phyloP scores from a whole-genome alignment of 176 grass and related monocot species.

The Hyparrhenia diplandra region DNA sequence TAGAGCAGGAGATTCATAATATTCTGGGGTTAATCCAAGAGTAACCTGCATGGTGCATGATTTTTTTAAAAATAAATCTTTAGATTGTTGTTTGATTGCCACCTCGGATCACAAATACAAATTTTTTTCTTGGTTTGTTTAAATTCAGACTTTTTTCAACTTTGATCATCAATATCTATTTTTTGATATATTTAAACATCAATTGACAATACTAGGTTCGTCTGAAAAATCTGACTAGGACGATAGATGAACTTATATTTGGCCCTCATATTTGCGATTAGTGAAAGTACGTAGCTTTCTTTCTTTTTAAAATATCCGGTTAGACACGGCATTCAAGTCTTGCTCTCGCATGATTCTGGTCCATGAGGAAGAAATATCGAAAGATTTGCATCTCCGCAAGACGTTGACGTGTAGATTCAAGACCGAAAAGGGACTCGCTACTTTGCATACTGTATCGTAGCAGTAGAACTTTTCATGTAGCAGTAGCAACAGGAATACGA shows the following conservation, averaged over 20 bases:
- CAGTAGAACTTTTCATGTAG: too few species aligned
- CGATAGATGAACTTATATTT: not conserved
- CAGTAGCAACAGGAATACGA: too few species aligned
- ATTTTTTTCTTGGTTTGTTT: not conserved
- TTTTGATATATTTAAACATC: too few species aligned
- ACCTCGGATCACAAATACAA: too few species aligned
- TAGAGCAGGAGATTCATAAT: too few species aligned
- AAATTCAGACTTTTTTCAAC: not conserved
- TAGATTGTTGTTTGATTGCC: too few species aligned
- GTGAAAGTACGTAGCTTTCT: not conserved
- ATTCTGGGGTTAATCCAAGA: too few species aligned
- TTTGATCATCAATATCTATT: too few species aligned
- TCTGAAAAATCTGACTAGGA: not conserved
- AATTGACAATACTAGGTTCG: too few species aligned
- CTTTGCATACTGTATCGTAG: not conserved
- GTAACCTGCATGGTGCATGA: too few species aligned
- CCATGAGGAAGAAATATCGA: not conserved
- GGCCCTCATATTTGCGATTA: not conserved
- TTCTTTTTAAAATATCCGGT: not conserved
- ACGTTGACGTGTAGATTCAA: not conserved
- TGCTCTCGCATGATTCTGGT: not conserved
- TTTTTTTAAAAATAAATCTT: too few species aligned
- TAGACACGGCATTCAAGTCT: not conserved
- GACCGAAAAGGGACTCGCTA: not conserved
- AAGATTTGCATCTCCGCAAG: not conserved